phyloP scores from a whole-genome alignment of 2,329 filamentous ascomycete genomes.

The Curvularia hawaiiensis region DNA sequence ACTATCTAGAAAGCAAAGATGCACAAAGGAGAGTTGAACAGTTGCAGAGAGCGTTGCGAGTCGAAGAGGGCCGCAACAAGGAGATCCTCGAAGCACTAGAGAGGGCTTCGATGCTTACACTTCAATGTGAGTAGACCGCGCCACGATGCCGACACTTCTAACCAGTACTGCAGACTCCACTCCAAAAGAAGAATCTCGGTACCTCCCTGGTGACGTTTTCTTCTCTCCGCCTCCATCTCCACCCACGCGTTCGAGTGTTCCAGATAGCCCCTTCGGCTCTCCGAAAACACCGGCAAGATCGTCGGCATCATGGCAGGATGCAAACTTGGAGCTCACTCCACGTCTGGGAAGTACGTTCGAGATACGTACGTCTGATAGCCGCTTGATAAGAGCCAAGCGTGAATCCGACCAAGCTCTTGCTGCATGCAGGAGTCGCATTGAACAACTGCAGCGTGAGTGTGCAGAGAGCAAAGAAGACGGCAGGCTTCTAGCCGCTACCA shows the following conservation, averaged over 20 bases:
- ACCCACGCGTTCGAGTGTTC: slow-evolving; percentile 28
- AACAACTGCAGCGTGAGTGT: slow-evolving; percentile 41
- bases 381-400: slow-evolving; percentile 44
- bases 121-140: slow-evolving; percentile 37
- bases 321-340: slow-evolving; percentile 28
- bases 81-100: slow-evolving; percentile 46
- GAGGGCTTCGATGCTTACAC: slow-evolving; percentile 44
- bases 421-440: slow-evolving; percentile 43
- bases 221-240: slow-evolving; percentile 44
- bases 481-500: slow-evolving; percentile 24
- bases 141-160: slow-evolving; percentile 2
- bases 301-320: slow-evolving; percentile 32
- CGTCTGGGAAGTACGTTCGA: slow-evolving; percentile 26
- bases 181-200: slow-evolving; percentile 27
- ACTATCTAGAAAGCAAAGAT: slow-evolving; percentile 39
- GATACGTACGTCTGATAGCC: slow-evolving; percentile 41
- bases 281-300: slow-evolving; percentile 35
- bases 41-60: slow-evolving; percentile 36
- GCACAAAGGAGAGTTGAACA: slow-evolving; percentile 42
- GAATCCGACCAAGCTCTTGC: slow-evolving; percentile 46
- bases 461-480: slow-evolving; percentile 32
- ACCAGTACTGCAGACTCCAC: slow-evolving; percentile 30
- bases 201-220: slow-evolving; percentile 29
- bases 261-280: slow-evolving; percentile 18
- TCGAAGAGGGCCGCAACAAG: slow-evolving; percentile 45